Percentiles rank a stretch among this genome's conserved stretches.
phyloP scores from a whole-genome alignment of 1,284 basidiomycete species.

The Wallemia ichthyophaga region DNA sequence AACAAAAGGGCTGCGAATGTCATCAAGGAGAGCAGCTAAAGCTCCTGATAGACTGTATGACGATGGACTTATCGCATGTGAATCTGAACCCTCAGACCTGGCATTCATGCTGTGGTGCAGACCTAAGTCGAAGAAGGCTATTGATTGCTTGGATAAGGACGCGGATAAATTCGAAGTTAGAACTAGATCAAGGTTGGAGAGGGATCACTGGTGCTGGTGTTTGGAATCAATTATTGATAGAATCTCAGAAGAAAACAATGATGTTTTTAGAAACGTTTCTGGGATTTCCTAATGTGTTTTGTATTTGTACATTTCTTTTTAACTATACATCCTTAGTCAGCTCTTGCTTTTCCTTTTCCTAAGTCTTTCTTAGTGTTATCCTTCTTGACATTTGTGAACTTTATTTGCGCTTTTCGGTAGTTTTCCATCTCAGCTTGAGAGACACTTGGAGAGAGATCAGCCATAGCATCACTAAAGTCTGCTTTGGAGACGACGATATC shows the following conservation, averaged over 20 bases:
- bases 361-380: slow-evolving; percentile 2
- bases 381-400: slow-evolving; percentile 23
- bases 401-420: slow-evolving; percentile 41
- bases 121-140: neutral
- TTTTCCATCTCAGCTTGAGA: slow-evolving; percentile 66
- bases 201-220: neutral
- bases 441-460: slow-evolving; percentile 56
- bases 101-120: neutral
- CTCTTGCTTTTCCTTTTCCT: slow-evolving; percentile 6
- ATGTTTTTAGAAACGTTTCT: neutral
- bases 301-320: neutral
- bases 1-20: neutral
- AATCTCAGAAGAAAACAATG: neutral
- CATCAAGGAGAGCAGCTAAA: neutral
- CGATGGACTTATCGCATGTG: neutral
- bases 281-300: neutral
- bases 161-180: neutral
- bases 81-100: neutral
- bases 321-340: neutral
- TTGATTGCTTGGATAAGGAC: neutral
- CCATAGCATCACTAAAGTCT: slow-evolving; percentile 51
- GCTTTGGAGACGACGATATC: slow-evolving; percentile 36
- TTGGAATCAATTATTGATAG: neutral
- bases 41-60: neutral
- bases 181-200: neutral